Evolutionary conservation across 1,284 basidiomycete species (phyloP), one percentile per base, ranked within the genome.

Genomic region (Malassezia obtusa): DNA sequence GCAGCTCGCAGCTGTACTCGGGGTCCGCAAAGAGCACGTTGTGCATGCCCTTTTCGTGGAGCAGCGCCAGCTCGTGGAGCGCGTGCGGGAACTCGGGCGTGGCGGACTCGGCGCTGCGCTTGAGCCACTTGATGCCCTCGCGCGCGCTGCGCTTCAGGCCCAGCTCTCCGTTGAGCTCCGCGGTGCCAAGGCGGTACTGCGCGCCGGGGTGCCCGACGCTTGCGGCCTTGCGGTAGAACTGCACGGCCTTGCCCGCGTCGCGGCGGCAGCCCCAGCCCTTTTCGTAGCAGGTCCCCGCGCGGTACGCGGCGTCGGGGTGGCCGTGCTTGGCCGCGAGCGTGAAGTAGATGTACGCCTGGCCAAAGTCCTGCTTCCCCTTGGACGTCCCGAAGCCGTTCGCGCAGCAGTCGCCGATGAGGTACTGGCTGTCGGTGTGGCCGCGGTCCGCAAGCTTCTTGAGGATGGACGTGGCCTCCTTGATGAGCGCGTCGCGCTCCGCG

Each of bases 41-140:
- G 64, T 96, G 87, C 57, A 98, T 84, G 11, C 92, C 94, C 21
- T 88, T 81, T 73, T 96, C 92, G 66, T 98, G 92, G 31, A 98
- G 77, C 26, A 96, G 80, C 0, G 90, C 91, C 12, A 95, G 79
- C 76, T 98, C 92, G 77, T 98, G 91, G 41, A 98, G 77, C 1
- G 91, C 91, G 72, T 96, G 91, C 1, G 91, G 90, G 74, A 92
- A 95, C 76, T 94, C 90, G 88, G 83, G 68, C n/a, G 70, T 74
- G 10, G 73, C 68, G 19, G 62, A 58, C 75, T 98, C 92, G 7
- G 91, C 90, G 26, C 88, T 89, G 43, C 92, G 82, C 77, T 96
- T 98, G 59, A 98, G 81, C 89, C 91, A 96, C 76, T 94, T 94
- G 64, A 98, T 89, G 52, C 94, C 92, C 75, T 96, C 92, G 75